Evolutionary conservation across 1,284 basidiomycete genomes (phyloP).

Genomic region (Cystobasidium pallidum): DNA sequence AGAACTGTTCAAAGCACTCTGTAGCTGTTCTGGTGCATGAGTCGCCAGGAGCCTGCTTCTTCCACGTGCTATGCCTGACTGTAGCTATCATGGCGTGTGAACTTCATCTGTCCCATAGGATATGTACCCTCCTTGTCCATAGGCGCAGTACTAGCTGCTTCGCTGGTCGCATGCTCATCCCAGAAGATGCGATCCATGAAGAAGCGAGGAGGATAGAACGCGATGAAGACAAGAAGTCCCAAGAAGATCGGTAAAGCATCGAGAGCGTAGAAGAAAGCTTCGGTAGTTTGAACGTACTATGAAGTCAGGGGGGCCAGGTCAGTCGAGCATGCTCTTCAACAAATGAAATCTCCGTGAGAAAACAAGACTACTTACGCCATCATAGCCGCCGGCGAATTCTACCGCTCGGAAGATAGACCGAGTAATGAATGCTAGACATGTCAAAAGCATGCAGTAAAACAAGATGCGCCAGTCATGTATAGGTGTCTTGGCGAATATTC

Average conservation of each 20-base stretch:
- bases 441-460: slow-evolving; percentile 23
- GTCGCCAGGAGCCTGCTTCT: too few species aligned
- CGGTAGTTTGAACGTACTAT: slow-evolving; percentile 45
- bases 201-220: slow-evolving; percentile 47
- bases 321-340: background rate
- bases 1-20: too few species aligned
- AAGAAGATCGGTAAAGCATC: slow-evolving; percentile 48
- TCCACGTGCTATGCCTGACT: background rate
- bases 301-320: background rate
- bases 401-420: slow-evolving; percentile 48
- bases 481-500: slow-evolving; percentile 7
- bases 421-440: slow-evolving; percentile 46
- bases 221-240: slow-evolving; percentile 37
- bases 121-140: slow-evolving; percentile 12
- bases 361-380: slow-evolving; percentile 21
- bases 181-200: slow-evolving; percentile 36
- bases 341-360: background rate
- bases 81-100: background rate
- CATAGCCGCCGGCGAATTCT: slow-evolving; percentile 47
- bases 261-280: slow-evolving; percentile 50
- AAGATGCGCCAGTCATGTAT: slow-evolving; percentile 44
- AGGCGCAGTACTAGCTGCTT: slow-evolving; percentile 1
- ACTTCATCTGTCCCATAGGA: background rate
- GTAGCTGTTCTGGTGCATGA: background rate
- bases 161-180: background rate